A percentile compares a stretch with the other conserved stretches of the same genome.
phyloP scores from a whole-genome alignment of 768 basidiomycete genomes.

The Chalciporus pseudorubinellus region DNA sequence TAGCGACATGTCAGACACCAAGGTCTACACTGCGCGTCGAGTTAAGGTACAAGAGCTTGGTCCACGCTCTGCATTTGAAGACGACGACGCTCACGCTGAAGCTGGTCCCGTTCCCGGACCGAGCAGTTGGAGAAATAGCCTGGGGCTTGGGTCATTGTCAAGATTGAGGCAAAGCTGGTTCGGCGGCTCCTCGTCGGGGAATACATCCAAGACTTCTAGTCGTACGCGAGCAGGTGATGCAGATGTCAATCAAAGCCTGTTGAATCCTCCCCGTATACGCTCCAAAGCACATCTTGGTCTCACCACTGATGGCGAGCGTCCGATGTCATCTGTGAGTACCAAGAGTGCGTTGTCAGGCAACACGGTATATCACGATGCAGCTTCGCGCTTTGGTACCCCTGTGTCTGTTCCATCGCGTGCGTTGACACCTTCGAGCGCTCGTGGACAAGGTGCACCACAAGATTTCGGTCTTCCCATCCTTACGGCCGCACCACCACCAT shows the following conservation, averaged over 20 bases:
- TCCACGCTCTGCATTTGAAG: slow-evolving; percentile 25
- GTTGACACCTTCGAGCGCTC: slow-evolving; percentile 41
- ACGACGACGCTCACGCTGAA: slow-evolving; percentile 14
- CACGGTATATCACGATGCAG: slow-evolving; percentile 64
- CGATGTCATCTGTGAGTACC: slow-evolving; percentile 56
- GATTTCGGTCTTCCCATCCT: slow-evolving; percentile 18
- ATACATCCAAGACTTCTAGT: slow-evolving; percentile 29
- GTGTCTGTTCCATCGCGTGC: slow-evolving; percentile 42
- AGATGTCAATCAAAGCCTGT: slow-evolving; percentile 43
- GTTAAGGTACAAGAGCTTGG: slow-evolving; percentile 38
- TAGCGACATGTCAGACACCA: slow-evolving; percentile 32
- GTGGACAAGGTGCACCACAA: slow-evolving; percentile 11
- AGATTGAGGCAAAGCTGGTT: slow-evolving; percentile 63
- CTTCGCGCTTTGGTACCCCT: slow-evolving; percentile 46
- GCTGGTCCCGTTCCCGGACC: slow-evolving; percentile 26
- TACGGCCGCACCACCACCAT: slow-evolving; percentile 30
- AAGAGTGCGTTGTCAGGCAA: slow-evolving; percentile 51
- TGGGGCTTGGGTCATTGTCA: slow-evolving; percentile 50
- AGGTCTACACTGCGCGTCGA: slow-evolving; percentile 37
- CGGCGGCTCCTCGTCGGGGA: slow-evolving; percentile 31
- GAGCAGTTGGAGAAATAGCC: slow-evolving; percentile 31
- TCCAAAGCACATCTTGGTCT: slow-evolving; percentile 37
- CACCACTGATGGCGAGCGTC: slow-evolving; percentile 44
- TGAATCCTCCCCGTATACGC: slow-evolving; percentile 25
- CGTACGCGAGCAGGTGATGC: slow-evolving; percentile 39